A percentile compares a stretch with the other conserved stretches of the same genome.
Conservation (phyloP, 2,329 filamentous ascomycete genomes). For the Samsoniella hepiali region DNA sequence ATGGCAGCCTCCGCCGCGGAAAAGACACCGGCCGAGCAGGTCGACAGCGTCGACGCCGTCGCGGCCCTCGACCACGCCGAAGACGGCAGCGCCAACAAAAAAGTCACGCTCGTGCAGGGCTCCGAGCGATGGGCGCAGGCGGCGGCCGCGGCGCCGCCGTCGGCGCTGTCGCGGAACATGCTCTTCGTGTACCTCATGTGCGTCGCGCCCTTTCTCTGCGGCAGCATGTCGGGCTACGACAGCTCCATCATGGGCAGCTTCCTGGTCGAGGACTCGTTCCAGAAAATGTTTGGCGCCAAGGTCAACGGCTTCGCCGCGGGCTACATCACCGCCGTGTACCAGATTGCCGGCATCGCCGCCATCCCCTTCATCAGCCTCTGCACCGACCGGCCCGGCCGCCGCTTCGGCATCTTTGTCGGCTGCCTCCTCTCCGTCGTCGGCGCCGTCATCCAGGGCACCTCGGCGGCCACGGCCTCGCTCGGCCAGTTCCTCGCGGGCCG, state of each 20-base stretch:
- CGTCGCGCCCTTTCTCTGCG: constrained; percentile 20
- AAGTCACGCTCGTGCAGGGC: constrained; percentile 8
- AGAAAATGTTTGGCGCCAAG: constrained; percentile 40
- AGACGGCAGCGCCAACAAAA: not conserved
- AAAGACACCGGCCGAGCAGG: not conserved
- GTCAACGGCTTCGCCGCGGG: constrained; percentile 49
- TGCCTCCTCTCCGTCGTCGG: constrained; percentile 26
- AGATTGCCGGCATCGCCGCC: constrained; percentile 43
- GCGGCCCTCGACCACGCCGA: not conserved
- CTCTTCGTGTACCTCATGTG: constrained; percentile 18
- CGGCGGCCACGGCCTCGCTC: not conserved
- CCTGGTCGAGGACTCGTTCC: constrained; percentile 50
- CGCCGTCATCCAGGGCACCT: constrained; percentile 4
- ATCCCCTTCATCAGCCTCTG: constrained; percentile 43
- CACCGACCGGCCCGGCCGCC: constrained; percentile 42
- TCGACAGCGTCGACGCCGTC: not conserved
- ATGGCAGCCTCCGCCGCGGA: not conserved
- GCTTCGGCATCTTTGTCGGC: constrained; percentile 43
- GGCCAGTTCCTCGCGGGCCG: constrained; percentile 34
- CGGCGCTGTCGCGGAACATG: not conserved
- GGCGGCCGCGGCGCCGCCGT: constrained; percentile 4
- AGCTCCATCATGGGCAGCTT: constrained; percentile 50
- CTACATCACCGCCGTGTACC: constrained; percentile 48
- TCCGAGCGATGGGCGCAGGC: constrained; percentile 11
- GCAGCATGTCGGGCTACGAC: constrained; percentile 34